A percentile compares a stretch with the other conserved stretches of the same genome.
These are phyloP conservation scores for Penicillium psychrosexuale DNA, from an alignment of 2,329 filamentous ascomycete genomes.

Conservation along the genomic window DNA sequence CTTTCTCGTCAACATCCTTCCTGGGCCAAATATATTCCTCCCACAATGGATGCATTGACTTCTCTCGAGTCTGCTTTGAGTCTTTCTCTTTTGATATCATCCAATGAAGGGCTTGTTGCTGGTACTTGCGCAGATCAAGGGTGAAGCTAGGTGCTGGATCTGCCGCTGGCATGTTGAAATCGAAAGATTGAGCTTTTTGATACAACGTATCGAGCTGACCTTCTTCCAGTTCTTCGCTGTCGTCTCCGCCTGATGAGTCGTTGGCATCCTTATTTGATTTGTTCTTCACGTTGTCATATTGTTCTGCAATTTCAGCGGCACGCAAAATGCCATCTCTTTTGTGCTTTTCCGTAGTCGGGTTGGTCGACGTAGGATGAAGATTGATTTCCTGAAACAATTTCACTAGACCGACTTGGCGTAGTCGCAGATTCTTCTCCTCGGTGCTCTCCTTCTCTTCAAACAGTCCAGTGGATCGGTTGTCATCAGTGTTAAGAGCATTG, in stretches of 20 bases:
- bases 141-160: constrained; percentile 79
- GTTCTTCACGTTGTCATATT: constrained; percentile 62
- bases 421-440: constrained; percentile 77
- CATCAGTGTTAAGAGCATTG: constrained; percentile 45
- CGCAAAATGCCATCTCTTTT: constrained; percentile 80
- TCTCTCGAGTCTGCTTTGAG: constrained; percentile 65
- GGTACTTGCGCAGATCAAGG: constrained; percentile 83
- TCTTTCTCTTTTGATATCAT: constrained; percentile 93
- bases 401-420: constrained; percentile 83
- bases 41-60: constrained; percentile 95
- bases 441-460: constrained; percentile 82
- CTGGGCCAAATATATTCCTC: constrained; percentile 89
- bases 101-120: constrained; percentile 94
- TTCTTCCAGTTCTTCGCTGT: constrained; percentile 87
- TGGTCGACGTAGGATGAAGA: constrained; percentile 70
- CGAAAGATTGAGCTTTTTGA: constrained; percentile 93
- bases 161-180: constrained; percentile 84
- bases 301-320: constrained; percentile 84
- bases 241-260: constrained; percentile 64
- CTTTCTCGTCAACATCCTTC: constrained; percentile 81
- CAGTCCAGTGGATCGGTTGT: constrained; percentile 68
- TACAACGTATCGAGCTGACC: constrained; percentile 93
- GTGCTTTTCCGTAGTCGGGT: constrained; percentile 69
- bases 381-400: constrained; percentile 88
- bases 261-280: constrained; percentile 35